phyloP scores from a whole-genome alignment of 2,329 filamentous ascomycete species.

The Clonostachys rosea region DNA sequence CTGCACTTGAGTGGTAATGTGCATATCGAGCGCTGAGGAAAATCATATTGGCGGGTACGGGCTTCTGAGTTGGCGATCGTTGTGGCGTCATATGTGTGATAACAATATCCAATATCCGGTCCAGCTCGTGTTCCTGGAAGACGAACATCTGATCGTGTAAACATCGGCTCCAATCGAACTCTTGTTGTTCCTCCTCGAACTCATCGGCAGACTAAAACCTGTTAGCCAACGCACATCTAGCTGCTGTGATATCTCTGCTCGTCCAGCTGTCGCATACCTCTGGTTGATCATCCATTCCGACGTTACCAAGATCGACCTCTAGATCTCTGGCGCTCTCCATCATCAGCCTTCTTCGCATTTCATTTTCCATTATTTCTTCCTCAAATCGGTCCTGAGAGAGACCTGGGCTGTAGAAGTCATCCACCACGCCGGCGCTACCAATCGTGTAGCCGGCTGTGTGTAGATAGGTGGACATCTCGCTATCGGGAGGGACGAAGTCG shows the following conservation, averaged over 20 bases:
- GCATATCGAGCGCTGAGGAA: constrained; percentile 95
- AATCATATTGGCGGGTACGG: constrained; percentile 93
- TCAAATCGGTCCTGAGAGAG: constrained; percentile 93
- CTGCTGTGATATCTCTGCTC: not conserved
- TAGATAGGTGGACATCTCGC: constrained; percentile 93
- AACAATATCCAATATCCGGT: constrained; percentile 88
- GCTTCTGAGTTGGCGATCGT: constrained; percentile 92
- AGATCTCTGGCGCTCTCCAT: constrained; percentile 98
- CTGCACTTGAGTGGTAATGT: constrained; percentile 88
- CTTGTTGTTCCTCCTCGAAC: constrained; percentile 81
- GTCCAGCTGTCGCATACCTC: constrained; percentile 51
- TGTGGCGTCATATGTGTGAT: constrained; percentile 98
- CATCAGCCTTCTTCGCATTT: constrained; percentile 95
- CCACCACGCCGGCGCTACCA: constrained; percentile 70
- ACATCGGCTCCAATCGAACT: constrained; percentile 94
- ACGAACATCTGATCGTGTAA: constrained; percentile 99
- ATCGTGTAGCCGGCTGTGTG: constrained; percentile 92
- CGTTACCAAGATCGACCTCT: constrained; percentile 91
- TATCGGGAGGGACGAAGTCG: constrained; percentile 92
- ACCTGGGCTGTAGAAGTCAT: constrained; percentile 92
- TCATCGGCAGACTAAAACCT: constrained; percentile 62
- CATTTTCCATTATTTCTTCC: constrained; percentile 94
- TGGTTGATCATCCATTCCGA: constrained; percentile 92
- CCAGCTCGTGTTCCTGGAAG: constrained; percentile 91
- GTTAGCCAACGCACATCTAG: constrained; percentile 12